These are phyloP conservation scores for Cryptococcus maquisensis DNA, from an alignment of 1,284 basidiomycete species.

Conservation along the genomic window DNA sequence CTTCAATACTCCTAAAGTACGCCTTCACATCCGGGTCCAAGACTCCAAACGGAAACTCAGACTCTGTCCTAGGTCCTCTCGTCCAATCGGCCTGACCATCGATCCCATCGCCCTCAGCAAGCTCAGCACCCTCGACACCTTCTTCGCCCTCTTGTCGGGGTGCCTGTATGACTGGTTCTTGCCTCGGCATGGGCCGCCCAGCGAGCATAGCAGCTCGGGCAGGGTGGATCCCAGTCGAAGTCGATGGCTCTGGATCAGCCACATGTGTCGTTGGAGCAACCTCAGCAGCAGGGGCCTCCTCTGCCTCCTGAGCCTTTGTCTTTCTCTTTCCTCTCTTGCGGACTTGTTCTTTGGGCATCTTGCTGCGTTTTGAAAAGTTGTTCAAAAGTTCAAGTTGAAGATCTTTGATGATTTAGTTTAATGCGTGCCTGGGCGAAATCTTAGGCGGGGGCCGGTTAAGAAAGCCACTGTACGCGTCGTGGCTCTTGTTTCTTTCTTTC, in stretches of 20 bases:
- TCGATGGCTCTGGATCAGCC: slow-evolving; percentile 13
- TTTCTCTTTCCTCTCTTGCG: slow-evolving; percentile 48
- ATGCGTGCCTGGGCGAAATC: slow-evolving; percentile 5
- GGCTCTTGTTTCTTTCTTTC: background rate
- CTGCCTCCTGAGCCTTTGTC: slow-evolving; percentile 37
- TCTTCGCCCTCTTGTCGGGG: slow-evolving; percentile 5
- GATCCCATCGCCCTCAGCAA: too few relatives aligned
- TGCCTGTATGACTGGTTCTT: slow-evolving; percentile 3
- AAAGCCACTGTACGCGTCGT: background rate
- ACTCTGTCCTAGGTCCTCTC: slow-evolving; percentile 48
- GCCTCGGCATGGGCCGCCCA: slow-evolving; percentile 15
- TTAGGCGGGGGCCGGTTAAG: slow-evolving; percentile 5
- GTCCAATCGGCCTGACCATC: slow-evolving; percentile 29
- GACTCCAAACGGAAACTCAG: slow-evolving; percentile 78
- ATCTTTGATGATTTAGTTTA: background rate
- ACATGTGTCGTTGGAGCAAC: slow-evolving; percentile 3
- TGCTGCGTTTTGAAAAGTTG: background rate
- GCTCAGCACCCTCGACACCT: background rate
- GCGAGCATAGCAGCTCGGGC: slow-evolving; percentile 36
- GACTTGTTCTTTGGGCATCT: slow-evolving; percentile 48
- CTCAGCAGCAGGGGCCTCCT: slow-evolving; percentile 9
- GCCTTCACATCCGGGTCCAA: slow-evolving; percentile 84
- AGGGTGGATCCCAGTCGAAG: slow-evolving; percentile 36
- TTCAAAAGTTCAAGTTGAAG: background rate
- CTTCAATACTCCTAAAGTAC: slow-evolving; percentile 81